Evolutionary conservation across 176 grass and related monocot genomes (phyloP), one percentile per base, ranked within the genome.

Genomic region (Stipa capillata): DNA sequence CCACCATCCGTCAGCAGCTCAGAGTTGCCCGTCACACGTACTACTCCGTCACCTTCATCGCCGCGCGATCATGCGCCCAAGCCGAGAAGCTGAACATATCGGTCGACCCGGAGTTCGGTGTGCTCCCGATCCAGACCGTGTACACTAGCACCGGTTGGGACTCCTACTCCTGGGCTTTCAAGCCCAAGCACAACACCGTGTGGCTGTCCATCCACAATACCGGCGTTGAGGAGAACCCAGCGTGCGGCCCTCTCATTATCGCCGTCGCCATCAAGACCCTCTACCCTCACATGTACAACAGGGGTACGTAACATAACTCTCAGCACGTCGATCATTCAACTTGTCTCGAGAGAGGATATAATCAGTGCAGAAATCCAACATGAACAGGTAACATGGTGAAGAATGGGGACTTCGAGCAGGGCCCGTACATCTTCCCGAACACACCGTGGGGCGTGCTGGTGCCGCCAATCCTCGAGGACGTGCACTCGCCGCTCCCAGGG

Each of bases 141-240:
- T 92, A 92, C 83, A 77, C 74, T 25, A 85, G 79, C 74, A 88
- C 41, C 29, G 90, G 90, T 14, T 91, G 89, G 89, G 89, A 88
- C 82, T 82, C 72, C 49, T 88, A 91, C 81, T 45, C 76, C 7
- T 88, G 85, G 85, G 85, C 72, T 0, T 87, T 91, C 82, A 69
- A 27, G 52, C 57, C 85, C 50, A 47, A 25, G 58, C 60, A 78
- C 12, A 65, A 5, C 39, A 31, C 27, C 18, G 82, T 73, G 31
- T 55, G 23, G 40, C 34, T 91, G 14, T 14, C 75, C 72, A 91
- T 91, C 77, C 89, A 91, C 71, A 87, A 91, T 27, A 78, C 81
- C 20, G 82, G 85, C 72, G 23, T 73, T 65, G 89, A 91, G 65
- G 89, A 91, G 8, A 34, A 91, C 44, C 85, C 85, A 13, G 85